Base-by-base conservation (phyloP, 2,329 filamentous ascomycete genomes). In the Pestalotiopsis sp. region DNA sequence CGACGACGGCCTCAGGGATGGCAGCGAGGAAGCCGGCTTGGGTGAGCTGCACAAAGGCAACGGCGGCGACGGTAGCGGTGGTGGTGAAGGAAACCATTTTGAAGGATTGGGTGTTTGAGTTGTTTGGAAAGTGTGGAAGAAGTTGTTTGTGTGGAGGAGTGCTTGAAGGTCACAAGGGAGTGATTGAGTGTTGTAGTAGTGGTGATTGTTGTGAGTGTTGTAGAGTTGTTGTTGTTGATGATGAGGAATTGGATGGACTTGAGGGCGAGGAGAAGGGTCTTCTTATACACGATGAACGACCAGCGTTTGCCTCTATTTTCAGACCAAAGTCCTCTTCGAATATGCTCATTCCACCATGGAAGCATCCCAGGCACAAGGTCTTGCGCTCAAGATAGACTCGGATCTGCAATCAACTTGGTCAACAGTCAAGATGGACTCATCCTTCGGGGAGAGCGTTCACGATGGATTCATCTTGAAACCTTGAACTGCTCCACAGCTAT, bases 31-130 rank as follows among this genome's bases (percentile, higher is more conserved):
- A 70, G 13, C 66, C 64, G 7, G 71, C 71, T 1, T 70, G 68
- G 56, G 61, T 71, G 58, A 67, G 39, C 45, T 71, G 71, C 23
- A 72, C 68, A 25, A 71, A 52, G 11, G 66, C 66, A 31, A 67
- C 38, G 41, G 66, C 11, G 39, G 68, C 68, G 27, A 62, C 39
- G 38, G 70, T 52, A 25, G 70, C 67, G 65, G 65, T 68, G 17
- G 65, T 67, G 20, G 31, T 62, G 64, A 70, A 31, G 27, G 65
- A 69, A 57, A 36, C n/a, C 70, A 72, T 72, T 65, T 69, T 68
- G 61, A 27, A 52, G 17, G n/a, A 23, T n/a, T 9, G 45, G 11
- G 45, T 52, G 45, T 52, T 23, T 7, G 45, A n/a, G 9, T 52
- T 17, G 17, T 45, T 4, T 45, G 5, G 13, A 45, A 17, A 17